Conservation (phyloP, 1,284 basidiomycete genomes). For the Phaffia rhodozyma region DNA sequence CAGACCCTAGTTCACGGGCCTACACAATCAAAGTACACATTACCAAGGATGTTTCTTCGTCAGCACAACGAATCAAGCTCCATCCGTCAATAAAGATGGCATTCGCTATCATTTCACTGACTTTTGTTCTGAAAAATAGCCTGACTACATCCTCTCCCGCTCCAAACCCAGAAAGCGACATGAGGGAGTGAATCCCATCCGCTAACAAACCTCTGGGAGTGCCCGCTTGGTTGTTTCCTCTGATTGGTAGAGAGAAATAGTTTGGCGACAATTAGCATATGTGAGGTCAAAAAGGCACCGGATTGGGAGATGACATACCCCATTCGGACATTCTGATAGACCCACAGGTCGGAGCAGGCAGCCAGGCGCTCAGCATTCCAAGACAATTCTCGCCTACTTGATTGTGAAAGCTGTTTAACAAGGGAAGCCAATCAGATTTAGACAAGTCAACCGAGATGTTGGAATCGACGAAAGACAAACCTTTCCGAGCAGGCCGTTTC, state of each 20-base stretch:
- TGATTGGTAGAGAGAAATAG: neutral
- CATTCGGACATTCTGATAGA: constrained; percentile 50
- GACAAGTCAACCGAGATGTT: neutral
- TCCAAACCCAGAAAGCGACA: constrained; percentile 26
- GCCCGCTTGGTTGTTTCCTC: constrained; percentile 12
- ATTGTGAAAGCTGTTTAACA: constrained; percentile 58
- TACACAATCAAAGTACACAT: neutral
- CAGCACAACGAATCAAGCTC: too few relatives aligned
- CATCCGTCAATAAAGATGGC: neutral
- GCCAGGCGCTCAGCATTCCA: constrained; percentile 82
- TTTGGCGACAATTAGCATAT: neutral
- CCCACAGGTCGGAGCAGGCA: constrained; percentile 72
- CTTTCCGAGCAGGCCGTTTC: constrained; percentile 64
- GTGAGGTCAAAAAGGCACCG: neutral
- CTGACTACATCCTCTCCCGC: constrained; percentile 66
- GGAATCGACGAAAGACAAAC: constrained; percentile 34
- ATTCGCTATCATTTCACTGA: constrained; percentile 27
- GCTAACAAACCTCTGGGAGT: constrained; percentile 30
- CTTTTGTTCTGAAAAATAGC: constrained; percentile 67
- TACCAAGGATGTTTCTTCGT: neutral
- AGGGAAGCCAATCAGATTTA: constrained; percentile 13
- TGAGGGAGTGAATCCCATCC: constrained; percentile 33
- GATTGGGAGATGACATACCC: constrained; percentile 26
- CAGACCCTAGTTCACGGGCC: constrained; percentile 28
- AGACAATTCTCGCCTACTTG: constrained; percentile 59